phyloP scores from a whole-genome alignment of 129 eudicot genomes.

The Tagetes erecta region DNA sequence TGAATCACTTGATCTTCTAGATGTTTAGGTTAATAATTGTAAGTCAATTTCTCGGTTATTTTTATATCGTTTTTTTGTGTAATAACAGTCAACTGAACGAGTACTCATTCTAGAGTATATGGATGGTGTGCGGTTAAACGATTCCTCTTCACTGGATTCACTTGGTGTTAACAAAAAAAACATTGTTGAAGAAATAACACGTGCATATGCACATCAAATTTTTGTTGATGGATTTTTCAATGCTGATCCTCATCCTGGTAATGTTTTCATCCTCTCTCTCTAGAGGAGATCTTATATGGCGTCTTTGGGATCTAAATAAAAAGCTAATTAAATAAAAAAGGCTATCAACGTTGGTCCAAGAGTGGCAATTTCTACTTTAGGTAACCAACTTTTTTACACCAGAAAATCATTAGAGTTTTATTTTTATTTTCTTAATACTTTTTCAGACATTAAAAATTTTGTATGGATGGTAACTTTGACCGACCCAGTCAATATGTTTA shows the following conservation, averaged over 20 bases:
- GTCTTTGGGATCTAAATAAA: background rate
- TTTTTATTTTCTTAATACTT: background rate
- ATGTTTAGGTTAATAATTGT: background rate
- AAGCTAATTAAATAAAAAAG: background rate
- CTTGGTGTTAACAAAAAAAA: constrained; percentile 73
- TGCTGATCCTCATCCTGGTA: constrained; percentile 99
- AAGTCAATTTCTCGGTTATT: constrained; percentile 15
- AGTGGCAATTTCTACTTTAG: background rate
- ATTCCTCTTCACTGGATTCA: constrained; percentile 56
- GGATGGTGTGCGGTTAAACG: constrained; percentile 89
- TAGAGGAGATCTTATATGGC: background rate
- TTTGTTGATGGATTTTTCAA: constrained; percentile 89
- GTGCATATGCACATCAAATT: constrained; percentile 97
- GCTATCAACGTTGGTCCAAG: background rate
- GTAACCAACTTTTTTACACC: background rate
- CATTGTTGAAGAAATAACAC: constrained; percentile 91
- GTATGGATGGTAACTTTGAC: background rate
- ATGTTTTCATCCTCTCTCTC: constrained; percentile 8
- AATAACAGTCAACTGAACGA: constrained; percentile 78
- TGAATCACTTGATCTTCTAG: constrained; percentile 2
- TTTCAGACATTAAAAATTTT: background rate
- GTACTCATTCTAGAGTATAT: constrained; percentile 84
- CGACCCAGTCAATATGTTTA: background rate
- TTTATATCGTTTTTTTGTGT: constrained; percentile 24
- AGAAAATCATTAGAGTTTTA: background rate